Base-by-base conservation (phyloP, 202 grass and related monocot genomes). In the Setaria italica region DNA sequence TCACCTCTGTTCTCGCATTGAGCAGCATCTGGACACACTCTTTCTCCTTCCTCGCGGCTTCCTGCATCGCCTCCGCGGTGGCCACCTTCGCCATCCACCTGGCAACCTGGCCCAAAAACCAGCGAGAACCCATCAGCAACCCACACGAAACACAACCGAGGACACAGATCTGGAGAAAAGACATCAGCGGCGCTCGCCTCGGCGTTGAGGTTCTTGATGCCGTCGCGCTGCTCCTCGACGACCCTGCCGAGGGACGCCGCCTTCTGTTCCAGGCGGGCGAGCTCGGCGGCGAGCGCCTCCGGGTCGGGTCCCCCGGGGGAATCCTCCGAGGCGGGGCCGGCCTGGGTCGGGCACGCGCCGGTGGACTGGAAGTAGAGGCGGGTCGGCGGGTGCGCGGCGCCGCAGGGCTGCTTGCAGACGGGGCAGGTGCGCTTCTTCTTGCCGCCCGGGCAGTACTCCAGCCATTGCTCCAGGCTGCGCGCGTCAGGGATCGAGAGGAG, bases 331-430 rank as follows among this genome's bases (percentile, higher is more conserved):
- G 76, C 82, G 13, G 62, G 60, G 14, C n/a, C 33, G 15, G 60
- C 50, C 57, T 82, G 83, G 9, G 87, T 85, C 4, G 86, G 49
- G 72, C 87, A 79, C 29, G 76, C 19, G 25, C 87, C 94, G 39
- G 91, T 88, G 55, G 93, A 99, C 72, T 94, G 93, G 82, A 95
- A 99, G 79, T 92, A 99, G 82, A 99, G 91, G 76, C 93, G 91
- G 42, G 90, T 92, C 71, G 93, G 93, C 4, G 81, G 85, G 76
- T 85, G 77, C 42, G 66, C 82, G 82, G 86, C 49, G 75, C 89
- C 85, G 85, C 89, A 95, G 10, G 90, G 74, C 62, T 82, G 91
- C 88, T 98, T 98, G 91, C 96, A 98, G 82, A 98, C 80, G 19
- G 96, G 96, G 83, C 96, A 98, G 56, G 91, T 88, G 16, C 80